Evolutionary conservation across 345 rosid species (phyloP).

Genomic region (Ailanthus altissimus): DNA sequence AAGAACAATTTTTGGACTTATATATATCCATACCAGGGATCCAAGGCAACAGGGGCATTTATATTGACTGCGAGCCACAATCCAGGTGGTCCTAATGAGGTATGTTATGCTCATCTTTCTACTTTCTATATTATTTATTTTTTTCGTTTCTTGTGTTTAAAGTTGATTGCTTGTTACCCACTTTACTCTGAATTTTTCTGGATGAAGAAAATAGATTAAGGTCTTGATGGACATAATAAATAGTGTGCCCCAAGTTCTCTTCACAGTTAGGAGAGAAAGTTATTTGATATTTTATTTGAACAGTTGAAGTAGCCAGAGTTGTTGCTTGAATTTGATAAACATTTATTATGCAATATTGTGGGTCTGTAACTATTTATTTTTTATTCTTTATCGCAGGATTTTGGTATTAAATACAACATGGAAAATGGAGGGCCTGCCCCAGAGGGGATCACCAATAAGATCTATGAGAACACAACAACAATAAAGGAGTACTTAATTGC

Average conservation of each 20-base stretch:
- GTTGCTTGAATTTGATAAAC: background rate
- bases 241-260: background rate
- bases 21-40: constrained; percentile 60
- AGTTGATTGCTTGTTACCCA: background rate
- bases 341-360: background rate
- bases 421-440: constrained; percentile 99
- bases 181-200: background rate
- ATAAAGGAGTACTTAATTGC: constrained; percentile 84
- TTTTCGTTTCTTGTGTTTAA: background rate
- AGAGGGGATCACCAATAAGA: constrained; percentile 90
- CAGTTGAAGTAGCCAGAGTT: background rate
- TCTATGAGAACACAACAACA: constrained; percentile 90
- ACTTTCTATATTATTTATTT: background rate
- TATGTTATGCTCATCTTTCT: constrained; percentile 17
- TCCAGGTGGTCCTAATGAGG: constrained; percentile 99
- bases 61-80: constrained; percentile 99
- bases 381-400: constrained; percentile 55
- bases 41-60: constrained; percentile 91
- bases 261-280: constrained; percentile 4
- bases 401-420: constrained; percentile 99
- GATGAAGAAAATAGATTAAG: constrained; percentile 2
- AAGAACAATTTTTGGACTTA: constrained; percentile 18
- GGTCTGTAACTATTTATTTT: background rate
- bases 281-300: background rate
- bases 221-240: background rate